Evolutionary conservation across 2,329 filamentous ascomycete genomes (phyloP).

Genomic region (Periglandula ipomoeae): DNA sequence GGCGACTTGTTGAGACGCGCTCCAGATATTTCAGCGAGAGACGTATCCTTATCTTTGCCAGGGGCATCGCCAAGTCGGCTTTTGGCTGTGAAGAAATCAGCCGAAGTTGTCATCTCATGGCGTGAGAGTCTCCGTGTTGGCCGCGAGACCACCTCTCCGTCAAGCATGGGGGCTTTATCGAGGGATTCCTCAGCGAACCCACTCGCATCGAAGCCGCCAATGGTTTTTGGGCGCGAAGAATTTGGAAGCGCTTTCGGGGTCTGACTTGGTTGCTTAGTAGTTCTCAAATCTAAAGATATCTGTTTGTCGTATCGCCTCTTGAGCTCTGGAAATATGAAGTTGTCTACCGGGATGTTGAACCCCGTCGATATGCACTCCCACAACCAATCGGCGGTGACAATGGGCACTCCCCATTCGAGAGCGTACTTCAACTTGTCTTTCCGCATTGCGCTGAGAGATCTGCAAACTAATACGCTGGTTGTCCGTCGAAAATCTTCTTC

Average conservation of each 20-base stretch:
- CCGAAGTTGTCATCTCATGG: constrained; percentile 19
- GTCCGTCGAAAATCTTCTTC: constrained; percentile 64
- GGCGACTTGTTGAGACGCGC: constrained; percentile 34
- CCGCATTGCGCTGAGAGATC: constrained; percentile 45
- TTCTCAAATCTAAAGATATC: constrained; percentile 3
- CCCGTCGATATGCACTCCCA: constrained; percentile 66
- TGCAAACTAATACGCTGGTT: constrained; percentile 71
- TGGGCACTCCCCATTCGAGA: constrained; percentile 63
- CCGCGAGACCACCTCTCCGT: not conserved
- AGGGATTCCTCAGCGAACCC: constrained; percentile 28
- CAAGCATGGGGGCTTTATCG: constrained; percentile 7
- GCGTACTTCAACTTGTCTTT: constrained; percentile 75
- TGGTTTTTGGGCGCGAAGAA: constrained; percentile 8
- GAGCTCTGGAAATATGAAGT: constrained; percentile 40
- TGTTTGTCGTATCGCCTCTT: constrained; percentile 19
- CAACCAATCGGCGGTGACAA: constrained; percentile 77
- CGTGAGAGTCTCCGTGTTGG: constrained; percentile 2
- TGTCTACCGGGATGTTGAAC: constrained; percentile 33
- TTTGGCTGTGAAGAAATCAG: constrained; percentile 33
- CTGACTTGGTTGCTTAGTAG: constrained; percentile 6
- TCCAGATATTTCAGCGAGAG: constrained; percentile 32
- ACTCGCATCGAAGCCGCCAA: constrained; percentile 27
- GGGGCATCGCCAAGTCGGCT: constrained; percentile 24
- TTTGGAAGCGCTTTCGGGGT: constrained; percentile 6
- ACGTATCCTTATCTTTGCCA: constrained; percentile 19